A percentile compares a stretch with the other conserved stretches of the same genome.
These are phyloP conservation scores for Salix arbutifolia DNA, from an alignment of 345 rosid species.

Conservation along the genomic window DNA sequence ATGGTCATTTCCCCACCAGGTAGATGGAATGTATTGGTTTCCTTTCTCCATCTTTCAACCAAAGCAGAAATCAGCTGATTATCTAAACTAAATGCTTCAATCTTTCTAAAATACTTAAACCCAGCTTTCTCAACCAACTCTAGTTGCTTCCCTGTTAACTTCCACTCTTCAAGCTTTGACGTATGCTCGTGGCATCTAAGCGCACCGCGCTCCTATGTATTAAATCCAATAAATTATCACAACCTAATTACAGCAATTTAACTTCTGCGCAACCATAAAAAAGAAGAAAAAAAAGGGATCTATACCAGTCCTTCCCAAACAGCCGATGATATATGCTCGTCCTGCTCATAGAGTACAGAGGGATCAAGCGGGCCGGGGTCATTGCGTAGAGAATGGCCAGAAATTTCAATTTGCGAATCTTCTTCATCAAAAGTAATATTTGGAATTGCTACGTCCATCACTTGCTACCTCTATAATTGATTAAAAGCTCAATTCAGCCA, in stretches of 20 bases:
- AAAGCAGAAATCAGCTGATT: slow-evolving; percentile 88
- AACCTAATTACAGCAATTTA: neutral
- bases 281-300: neutral
- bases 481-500: no score
- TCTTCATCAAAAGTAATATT: neutral
- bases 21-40: slow-evolving; percentile 87
- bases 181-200: slow-evolving; percentile 98
- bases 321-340: slow-evolving; percentile 19
- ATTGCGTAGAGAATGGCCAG: neutral
- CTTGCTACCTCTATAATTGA: no score
- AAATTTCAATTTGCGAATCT: neutral
- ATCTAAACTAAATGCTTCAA: slow-evolving; percentile 86
- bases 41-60: slow-evolving; percentile 97
- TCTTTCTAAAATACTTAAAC: slow-evolving; percentile 69
- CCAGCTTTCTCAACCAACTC: slow-evolving; percentile 86
- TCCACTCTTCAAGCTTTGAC: slow-evolving; percentile 87
- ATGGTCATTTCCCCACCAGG: slow-evolving; percentile 87
- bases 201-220: slow-evolving; percentile 77
- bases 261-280: neutral
- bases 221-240: neutral
- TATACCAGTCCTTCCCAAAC: slow-evolving; percentile 32
- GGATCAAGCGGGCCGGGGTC: slow-evolving; percentile 39
- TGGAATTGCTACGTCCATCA: no score
- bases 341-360: slow-evolving; percentile 42
- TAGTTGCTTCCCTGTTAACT: slow-evolving; percentile 54